Conservation (phyloP, 1,284 basidiomycete genomes). For the Ustanciosporium gigantosporum region DNA sequence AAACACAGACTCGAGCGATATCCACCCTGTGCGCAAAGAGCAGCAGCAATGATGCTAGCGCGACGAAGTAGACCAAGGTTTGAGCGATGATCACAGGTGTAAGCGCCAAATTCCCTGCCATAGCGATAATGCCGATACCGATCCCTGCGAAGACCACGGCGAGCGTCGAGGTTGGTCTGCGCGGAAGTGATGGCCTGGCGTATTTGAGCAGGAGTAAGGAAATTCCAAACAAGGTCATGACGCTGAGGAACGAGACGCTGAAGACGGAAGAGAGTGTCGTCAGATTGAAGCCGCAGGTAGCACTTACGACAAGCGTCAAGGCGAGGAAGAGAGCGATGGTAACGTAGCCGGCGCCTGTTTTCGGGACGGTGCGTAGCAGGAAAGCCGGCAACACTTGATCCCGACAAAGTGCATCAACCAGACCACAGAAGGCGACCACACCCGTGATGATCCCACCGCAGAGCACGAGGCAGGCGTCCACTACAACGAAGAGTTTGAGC, state of each 20-base stretch:
- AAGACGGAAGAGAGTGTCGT: conserved; percentile 42
- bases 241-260: conserved; percentile 68
- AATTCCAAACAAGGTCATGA: conserved; percentile 71
- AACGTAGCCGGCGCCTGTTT: conserved; percentile 67
- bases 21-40: conserved; percentile 66
- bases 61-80: conserved; percentile 27
- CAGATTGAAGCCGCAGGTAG: conserved; percentile 67
- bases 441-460: conserved; percentile 50
- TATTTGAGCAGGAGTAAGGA: conserved; percentile 70
- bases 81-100: conserved; percentile 69
- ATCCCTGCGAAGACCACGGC: conserved; percentile 64
- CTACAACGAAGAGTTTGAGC: conserved; percentile 40
- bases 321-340: conserved; percentile 66
- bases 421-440: conserved; percentile 30
- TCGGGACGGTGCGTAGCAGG: conserved; percentile 66
- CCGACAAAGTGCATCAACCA: conserved; percentile 33
- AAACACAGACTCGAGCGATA: conserved; percentile 67
- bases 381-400: conserved; percentile 69
- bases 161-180: conserved; percentile 63
- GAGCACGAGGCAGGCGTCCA: conserved; percentile 44
- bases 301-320: conserved; percentile 68
- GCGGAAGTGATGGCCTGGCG: conserved; percentile 68
- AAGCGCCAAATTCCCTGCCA: conserved; percentile 39
- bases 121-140: conserved; percentile 69
- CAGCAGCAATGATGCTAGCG: conserved; percentile 64